A percentile compares a stretch with the other conserved stretches of the same genome.
These are phyloP conservation scores for Serendipita sp. DNA, from an alignment of 768 basidiomycete species.

Conservation along the genomic window DNA sequence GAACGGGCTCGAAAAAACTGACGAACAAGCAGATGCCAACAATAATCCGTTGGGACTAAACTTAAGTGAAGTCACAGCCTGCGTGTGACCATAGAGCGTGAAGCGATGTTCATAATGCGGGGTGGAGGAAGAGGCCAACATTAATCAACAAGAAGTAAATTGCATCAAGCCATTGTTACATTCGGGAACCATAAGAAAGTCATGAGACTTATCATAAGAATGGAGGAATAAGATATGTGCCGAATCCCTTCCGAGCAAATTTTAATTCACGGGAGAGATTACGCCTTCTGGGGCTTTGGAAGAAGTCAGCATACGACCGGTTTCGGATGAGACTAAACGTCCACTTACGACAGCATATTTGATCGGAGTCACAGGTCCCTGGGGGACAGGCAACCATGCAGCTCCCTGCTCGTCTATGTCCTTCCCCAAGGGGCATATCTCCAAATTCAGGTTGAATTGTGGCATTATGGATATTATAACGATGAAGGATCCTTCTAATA, in stretches of 20 bases:
- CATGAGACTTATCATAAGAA: too few relatives aligned
- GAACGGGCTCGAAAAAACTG: not conserved
- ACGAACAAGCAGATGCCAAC: constrained; percentile 74
- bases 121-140: constrained; percentile 5
- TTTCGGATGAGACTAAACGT: not conserved
- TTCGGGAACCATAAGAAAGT: not conserved
- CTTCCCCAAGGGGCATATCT: constrained; percentile 1
- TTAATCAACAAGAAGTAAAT: not conserved
- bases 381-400: constrained; percentile 1
- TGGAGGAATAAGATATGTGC: too few relatives aligned
- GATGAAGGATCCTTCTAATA: constrained; percentile 72
- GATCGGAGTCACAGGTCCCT: not conserved
- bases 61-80: constrained; percentile 68
- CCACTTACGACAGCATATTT: not conserved
- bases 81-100: constrained; percentile 66
- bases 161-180: not conserved
- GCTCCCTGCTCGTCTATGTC: not conserved
- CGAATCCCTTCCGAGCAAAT: too few relatives aligned
- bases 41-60: constrained; percentile 74
- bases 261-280: not conserved
- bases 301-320: not conserved
- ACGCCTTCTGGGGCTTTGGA: not conserved
- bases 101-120: constrained; percentile 36
- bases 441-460: constrained; percentile 78
- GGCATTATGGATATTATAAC: constrained; percentile 85